Evolutionary conservation across 768 basidiomycete genomes (phyloP).

Genomic region (Mycena sanguinolenta): DNA sequence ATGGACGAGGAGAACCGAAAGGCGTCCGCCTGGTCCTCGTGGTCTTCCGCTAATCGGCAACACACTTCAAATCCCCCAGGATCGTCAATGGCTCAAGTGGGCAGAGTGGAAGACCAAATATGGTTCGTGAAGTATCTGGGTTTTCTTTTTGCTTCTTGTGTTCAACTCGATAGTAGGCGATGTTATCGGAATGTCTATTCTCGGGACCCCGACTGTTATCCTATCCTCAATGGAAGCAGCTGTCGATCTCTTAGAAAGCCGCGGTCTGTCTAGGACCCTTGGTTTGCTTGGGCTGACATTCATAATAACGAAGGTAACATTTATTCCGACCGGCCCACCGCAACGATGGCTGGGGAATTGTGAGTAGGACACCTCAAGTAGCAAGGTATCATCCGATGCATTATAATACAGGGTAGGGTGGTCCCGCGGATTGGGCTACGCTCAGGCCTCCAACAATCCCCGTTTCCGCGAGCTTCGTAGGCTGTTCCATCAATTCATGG

Average conservation of each 20-base stretch:
- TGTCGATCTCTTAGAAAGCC: conserved; percentile 44
- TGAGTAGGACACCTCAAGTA: conserved; percentile 19
- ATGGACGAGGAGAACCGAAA: background rate
- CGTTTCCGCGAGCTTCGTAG: conserved; percentile 52
- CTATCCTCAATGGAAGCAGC: conserved; percentile 44
- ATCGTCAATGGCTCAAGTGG: conserved; percentile 40
- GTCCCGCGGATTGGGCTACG: conserved; percentile 51
- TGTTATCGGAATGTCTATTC: conserved; percentile 41
- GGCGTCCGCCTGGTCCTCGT: conserved; percentile 35
- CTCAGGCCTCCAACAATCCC: conserved; percentile 44
- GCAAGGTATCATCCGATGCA: background rate
- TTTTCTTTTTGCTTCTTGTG: background rate
- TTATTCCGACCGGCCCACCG: conserved; percentile 48
- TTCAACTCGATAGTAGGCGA: conserved; percentile 37
- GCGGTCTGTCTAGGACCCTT: conserved; percentile 32
- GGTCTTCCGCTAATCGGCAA: conserved; percentile 38
- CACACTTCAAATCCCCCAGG: conserved; percentile 37
- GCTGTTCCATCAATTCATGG: conserved; percentile 50
- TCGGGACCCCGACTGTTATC: conserved; percentile 44
- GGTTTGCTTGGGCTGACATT: background rate
- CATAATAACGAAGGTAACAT: conserved; percentile 39
- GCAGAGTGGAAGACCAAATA: conserved; percentile 39
- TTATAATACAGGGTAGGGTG: conserved; percentile 48
- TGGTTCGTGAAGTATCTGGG: conserved; percentile 33
- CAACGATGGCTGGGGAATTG: conserved; percentile 50